Evolutionary conservation across 148 eudicot species (phyloP).

Genomic region (Silene conica): DNA sequence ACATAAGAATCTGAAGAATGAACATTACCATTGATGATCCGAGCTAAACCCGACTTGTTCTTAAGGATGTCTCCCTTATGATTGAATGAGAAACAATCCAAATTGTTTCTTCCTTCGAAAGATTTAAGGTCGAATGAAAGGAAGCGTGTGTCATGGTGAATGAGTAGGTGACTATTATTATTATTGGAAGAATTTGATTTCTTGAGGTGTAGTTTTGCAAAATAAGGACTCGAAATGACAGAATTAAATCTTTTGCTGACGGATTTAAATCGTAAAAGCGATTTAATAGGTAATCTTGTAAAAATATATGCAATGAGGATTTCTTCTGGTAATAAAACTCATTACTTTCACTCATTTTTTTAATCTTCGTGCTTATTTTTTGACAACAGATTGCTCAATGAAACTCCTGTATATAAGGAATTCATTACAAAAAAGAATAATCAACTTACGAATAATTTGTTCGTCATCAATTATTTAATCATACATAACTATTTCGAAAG

Average conservation of each 20-base stretch:
- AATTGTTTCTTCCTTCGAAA: neutral
- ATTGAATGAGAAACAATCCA: too few relatives aligned
- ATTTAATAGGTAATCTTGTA: neutral
- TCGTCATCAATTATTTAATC: too few relatives aligned
- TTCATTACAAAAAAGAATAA: too few relatives aligned
- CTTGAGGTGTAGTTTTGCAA: neutral
- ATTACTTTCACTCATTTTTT: too few relatives aligned
- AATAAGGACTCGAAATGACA: constrained; percentile 4
- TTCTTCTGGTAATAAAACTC: constrained; percentile 1
- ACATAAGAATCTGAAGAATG: neutral
- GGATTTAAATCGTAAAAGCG: neutral
- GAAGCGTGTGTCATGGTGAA: constrained; percentile 5
- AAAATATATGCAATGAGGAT: neutral
- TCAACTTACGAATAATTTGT: too few relatives aligned
- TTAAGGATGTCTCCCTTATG: too few relatives aligned
- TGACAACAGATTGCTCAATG: too few relatives aligned
- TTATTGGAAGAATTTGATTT: neutral
- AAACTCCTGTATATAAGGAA: too few relatives aligned
- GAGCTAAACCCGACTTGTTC: neutral
- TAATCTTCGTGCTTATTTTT: neutral
- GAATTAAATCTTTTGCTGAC: constrained; percentile 4
- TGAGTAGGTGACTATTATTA: neutral
- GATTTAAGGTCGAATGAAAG: neutral
- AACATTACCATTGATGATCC: neutral
- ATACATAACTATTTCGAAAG: too few relatives aligned